Conservation (phyloP, 768 basidiomycete species). For the Fomitopsis serialis region DNA sequence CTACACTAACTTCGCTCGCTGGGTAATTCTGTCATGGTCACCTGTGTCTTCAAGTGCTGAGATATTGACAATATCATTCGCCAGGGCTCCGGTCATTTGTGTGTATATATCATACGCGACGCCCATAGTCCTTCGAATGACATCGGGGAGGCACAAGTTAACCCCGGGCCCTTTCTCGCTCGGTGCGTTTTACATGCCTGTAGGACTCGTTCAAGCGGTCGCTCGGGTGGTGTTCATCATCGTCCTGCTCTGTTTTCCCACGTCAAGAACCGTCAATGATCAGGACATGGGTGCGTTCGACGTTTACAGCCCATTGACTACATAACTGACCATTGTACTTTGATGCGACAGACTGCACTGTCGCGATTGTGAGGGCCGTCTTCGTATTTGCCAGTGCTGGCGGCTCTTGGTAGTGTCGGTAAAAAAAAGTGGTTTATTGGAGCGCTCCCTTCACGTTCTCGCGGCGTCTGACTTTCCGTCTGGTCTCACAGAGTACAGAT, state of each 20-base stretch:
- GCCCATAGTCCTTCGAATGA: slow-evolving; percentile 36
- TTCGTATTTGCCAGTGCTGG: slow-evolving; percentile 56
- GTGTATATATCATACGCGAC: slow-evolving; percentile 61
- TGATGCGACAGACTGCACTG: slow-evolving; percentile 50
- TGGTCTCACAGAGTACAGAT: too few species aligned
- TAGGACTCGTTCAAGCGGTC: slow-evolving; percentile 13
- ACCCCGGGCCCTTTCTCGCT: slow-evolving; percentile 15
- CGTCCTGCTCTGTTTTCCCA: slow-evolving; percentile 14
- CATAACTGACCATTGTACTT: neutral
- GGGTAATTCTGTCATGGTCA: slow-evolving; percentile 39
- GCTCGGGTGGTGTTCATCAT: slow-evolving; percentile 18
- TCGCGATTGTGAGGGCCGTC: slow-evolving; percentile 57
- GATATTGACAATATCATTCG: neutral
- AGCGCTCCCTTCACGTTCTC: too few species aligned
- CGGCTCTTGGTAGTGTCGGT: slow-evolving; percentile 61
- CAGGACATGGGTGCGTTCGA: slow-evolving; percentile 47
- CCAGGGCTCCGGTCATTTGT: slow-evolving; percentile 63
- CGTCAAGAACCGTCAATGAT: slow-evolving; percentile 32
- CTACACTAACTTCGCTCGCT: slow-evolving; percentile 60
- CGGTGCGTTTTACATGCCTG: slow-evolving; percentile 9
- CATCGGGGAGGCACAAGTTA: slow-evolving; percentile 5
- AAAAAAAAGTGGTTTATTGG: slow-evolving; percentile 65
- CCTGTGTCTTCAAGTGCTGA: slow-evolving; percentile 18
- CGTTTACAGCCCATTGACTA: neutral
- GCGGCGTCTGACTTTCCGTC: too few species aligned